Base-by-base conservation (phyloP, 2,329 filamentous ascomycete species). In the Alternaria arborescens region DNA sequence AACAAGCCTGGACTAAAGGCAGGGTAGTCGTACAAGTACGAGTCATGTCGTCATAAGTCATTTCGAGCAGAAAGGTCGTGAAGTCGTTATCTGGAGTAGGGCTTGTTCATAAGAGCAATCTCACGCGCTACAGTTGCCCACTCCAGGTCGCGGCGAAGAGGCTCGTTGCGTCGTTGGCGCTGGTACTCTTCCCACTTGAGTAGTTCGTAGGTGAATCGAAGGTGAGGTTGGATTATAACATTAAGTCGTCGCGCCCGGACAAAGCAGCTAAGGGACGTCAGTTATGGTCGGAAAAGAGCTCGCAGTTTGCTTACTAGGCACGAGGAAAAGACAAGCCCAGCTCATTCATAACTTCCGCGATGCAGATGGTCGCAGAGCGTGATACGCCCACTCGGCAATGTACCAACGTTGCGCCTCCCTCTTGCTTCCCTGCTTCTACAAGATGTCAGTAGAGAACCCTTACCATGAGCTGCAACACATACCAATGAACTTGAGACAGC, bases 371-470 rank as follows among this genome's bases (percentile, higher is more conserved):
- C 12, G 95, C 95, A 64, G 93, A 97, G 52, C 95, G 88, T 52
- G 94, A 97, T 55, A 99, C 95, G 48, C 95, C 95, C 8, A 99
- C 95, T 18, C 95, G 90, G 77, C 95, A 99, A 77, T 99, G 95
- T 16, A 99, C 95, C 58, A 99, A 85, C 0, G 95, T 98, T 24
- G 94, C 93, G 5, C 88, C 92, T 30, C 91, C 90, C 43, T 91
- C 90, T 38, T 81, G 81, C 74, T 90, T 91, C 36, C 94, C 94
- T 68, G 89, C 88, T 68, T 93, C 95, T 97, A 71, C 47, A 51
- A 20, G n/a, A 20, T 11, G 54, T 64, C 52, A 76, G 65, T 54
- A 57, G 38, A 26, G 28, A 32, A 38, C 3, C 4, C 26, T 18
- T 2, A 8, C 18, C 18, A 26, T 8, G 18, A n/a, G 11, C 46